Conservation (phyloP, 495 filamentous ascomycete species). For the Evernia prunastri region DNA sequence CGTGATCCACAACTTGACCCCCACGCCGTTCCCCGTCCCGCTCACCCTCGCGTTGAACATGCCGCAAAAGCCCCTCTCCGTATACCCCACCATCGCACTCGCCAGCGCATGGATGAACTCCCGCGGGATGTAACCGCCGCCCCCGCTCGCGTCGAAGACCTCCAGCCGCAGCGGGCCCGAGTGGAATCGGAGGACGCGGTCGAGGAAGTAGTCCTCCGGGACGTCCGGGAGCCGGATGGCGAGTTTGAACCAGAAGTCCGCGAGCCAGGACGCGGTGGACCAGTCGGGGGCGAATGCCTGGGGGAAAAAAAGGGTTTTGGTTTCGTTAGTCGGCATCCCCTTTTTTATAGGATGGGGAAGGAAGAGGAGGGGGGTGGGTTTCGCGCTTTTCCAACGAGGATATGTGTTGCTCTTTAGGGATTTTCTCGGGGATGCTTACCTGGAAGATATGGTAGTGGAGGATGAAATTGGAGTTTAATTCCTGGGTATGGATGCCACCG, state of each 20-base stretch:
- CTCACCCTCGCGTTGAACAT: not conserved
- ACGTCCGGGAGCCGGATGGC: not conserved
- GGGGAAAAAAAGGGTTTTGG: no score
- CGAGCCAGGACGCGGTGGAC: not conserved
- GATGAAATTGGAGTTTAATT: not conserved
- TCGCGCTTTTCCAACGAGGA: not conserved
- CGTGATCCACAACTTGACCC: not conserved
- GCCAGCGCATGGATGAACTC: not conserved
- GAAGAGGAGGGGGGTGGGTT: not conserved
- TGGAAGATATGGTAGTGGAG: not conserved
- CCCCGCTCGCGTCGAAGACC: not conserved
- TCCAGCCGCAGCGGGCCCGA: not conserved
- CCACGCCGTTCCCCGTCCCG: not conserved
- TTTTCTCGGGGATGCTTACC: not conserved
- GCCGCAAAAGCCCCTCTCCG: not conserved
- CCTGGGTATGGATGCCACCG: not conserved
- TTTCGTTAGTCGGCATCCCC: not conserved
- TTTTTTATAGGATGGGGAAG: not conserved
- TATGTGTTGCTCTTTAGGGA: not conserved
- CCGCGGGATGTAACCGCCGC: not conserved
- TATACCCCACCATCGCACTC: conserved; percentile 1
- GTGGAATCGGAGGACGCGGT: not conserved
- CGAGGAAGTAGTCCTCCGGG: not conserved
- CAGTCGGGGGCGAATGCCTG: not conserved
- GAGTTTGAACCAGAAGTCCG: not conserved